Evolutionary conservation across 768 basidiomycete genomes (phyloP), one percentile per base, ranked within the genome.

Genomic region (Leccinum truebloodii): DNA sequence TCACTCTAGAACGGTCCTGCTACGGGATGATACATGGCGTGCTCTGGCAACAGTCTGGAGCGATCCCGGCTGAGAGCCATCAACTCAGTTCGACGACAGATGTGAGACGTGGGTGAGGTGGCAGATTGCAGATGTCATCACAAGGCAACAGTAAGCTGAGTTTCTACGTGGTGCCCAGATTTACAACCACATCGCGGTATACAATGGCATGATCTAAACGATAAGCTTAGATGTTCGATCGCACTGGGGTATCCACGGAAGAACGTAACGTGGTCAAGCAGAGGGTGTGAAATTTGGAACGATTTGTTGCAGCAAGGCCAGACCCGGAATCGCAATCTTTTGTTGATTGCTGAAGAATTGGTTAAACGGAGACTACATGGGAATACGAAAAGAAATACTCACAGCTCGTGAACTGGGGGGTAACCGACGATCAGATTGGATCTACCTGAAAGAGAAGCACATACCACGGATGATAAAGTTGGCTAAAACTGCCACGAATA

Each of bases 391-490:
- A n/a, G 18, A 8, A 0, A 44, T 1, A 70, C 80, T 69, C 70
- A 87, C 87, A 89, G 71, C 63, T 88, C 86, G 54, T 78, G 84
- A 22, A 88, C 87, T 88, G 61, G 8, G 22, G 2, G 59, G 49
- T 34, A 12, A 24, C 12, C 32, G 3, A 4, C 32, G 58, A 63
- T 61, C 16, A 65, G 60, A 53, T 20, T 20, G n/a, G 16, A 52
- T 56, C 20, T 6, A 3, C n/a, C 12, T 13, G 50, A 20, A 55
- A 64, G 50, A 32, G n/a, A 12, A 50, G 49, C 22, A 77, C 85
- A 63, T 67, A 93, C 92, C 88, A 76, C 95, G 87, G 60, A 96
- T 80, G 62, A 93, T 67, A 70, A 98, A 97, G 75, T 98, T 98
- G 52, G 86, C 82, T 30, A 96, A 81, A 8, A 99, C 83, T 8